Base-by-base conservation (phyloP, 352 stramenopile species). In the Phytophthora boehmeriae region DNA sequence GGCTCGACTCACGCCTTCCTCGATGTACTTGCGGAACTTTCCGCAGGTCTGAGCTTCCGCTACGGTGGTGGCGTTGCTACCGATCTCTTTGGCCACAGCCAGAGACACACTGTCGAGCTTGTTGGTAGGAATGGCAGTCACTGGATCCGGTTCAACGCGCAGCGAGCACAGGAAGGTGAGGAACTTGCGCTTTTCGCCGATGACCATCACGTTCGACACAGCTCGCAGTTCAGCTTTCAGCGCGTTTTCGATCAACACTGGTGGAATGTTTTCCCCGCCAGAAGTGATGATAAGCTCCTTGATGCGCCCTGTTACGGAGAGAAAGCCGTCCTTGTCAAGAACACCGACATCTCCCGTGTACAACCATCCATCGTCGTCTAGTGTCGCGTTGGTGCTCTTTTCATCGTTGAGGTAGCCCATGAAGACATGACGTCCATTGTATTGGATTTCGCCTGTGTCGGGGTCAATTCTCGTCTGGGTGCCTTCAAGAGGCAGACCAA, bases 231-330 rank as follows among this genome's bases (percentile, higher is more conserved):
- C 78, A 11, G 68, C 41, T 82, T 97, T 97, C 58, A 98, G 74
- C 38, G 87, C 69, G 61, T 97, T 81, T 36, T 97, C 91, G 22
- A 97, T 93, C 28, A 90, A 63, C 32, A 94, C 88, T 4, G 93
- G 91, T 6, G 94, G 79, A 22, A 98, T 78, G 64, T 98, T 98
- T 73, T 98, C 92, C 20, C 94, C 90, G 23, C 92, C 91, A 4
- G 91, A 89, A 6, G 92, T 97, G 70, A 96, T 96, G 71, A 98
- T 98, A 23, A 98, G 76, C 70, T 98, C 92, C 68, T 98, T 98
- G 70, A 98, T 97, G 17, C 94, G 86, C 11, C 93, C 94, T 4
- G 93, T 98, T 63, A 98, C 96, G n/a, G 61, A 71, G 44, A 97
- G 63, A 64, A 98, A 98, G 17, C 93, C 86, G 45, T 92, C 82